Percentiles rank a stretch among this genome's conserved stretches.
Conservation (phyloP, 371 early-diverging fungal genomes). For the Rhizopus sp. region DNA sequence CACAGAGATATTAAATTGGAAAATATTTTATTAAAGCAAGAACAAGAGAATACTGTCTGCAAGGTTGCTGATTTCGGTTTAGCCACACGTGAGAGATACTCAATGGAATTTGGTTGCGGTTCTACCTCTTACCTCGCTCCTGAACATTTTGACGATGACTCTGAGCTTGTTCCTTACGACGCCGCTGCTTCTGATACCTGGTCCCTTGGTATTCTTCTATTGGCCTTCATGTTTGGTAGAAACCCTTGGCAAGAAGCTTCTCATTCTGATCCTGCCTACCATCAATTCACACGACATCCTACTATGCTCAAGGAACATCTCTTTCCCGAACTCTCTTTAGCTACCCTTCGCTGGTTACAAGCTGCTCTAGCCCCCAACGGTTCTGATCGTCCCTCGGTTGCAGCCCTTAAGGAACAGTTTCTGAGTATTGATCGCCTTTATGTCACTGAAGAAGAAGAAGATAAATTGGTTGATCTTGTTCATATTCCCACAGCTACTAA, state of each 20-base stretch:
- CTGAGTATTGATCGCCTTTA: constrained; percentile 24
- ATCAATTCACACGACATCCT: constrained; percentile 56
- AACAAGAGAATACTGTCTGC: constrained; percentile 44
- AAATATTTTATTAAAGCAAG: constrained; percentile 63
- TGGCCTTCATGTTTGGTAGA: constrained; percentile 75
- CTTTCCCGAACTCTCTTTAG: constrained; percentile 48
- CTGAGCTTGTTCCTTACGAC: constrained; percentile 49
- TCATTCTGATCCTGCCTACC: constrained; percentile 52
- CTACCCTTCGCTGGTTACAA: constrained; percentile 40
- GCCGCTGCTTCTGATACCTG: constrained; percentile 76
- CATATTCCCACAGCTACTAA: constrained; percentile 40
- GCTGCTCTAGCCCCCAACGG: constrained; percentile 28
- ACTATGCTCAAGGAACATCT: constrained; percentile 50
- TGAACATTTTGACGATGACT: constrained; percentile 57
- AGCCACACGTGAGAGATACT: constrained; percentile 71
- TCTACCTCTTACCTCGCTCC: constrained; percentile 70
- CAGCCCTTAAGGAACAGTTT: constrained; percentile 37
- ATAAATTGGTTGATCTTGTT: constrained; percentile 20
- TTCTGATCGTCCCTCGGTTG: constrained; percentile 30
- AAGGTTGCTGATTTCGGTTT: constrained; percentile 90
- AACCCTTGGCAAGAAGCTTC: constrained; percentile 81
- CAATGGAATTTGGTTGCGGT: constrained; percentile 80
- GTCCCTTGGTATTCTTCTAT: constrained; percentile 75
- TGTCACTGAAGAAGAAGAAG: constrained; percentile 40
- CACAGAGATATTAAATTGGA: constrained; percentile 85